phyloP scores from a whole-genome alignment of 106 monocot genomes.

The Triglochin maritima region DNA sequence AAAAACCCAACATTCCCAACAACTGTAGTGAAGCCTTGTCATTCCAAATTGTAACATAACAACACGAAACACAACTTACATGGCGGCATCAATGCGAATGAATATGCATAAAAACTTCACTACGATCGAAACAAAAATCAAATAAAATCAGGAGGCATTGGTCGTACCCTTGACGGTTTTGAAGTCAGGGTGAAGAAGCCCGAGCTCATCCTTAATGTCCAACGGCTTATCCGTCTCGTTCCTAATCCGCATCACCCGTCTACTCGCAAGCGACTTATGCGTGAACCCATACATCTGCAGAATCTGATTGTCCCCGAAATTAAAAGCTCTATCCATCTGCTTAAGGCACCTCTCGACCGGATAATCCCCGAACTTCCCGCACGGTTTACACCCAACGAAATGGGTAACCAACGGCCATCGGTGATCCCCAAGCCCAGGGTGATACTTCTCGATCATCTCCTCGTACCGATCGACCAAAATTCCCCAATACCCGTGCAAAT shows the following conservation, averaged over 20 bases:
- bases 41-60: too few species aligned
- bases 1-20: too few species aligned
- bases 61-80: too few species aligned
- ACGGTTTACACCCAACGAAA: slow-evolving; percentile 90
- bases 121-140: too few species aligned
- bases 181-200: slow-evolving; percentile 64
- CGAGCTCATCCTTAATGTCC: slow-evolving; percentile 56
- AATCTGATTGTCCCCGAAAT: slow-evolving; percentile 87
- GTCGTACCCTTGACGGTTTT: slow-evolving; percentile 15
- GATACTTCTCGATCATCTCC: slow-evolving; percentile 84
- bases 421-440: slow-evolving; percentile 71
- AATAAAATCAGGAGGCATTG: too few species aligned
- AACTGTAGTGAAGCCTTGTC: too few species aligned
- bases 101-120: too few species aligned
- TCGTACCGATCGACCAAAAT: slow-evolving; percentile 72
- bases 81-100: too few species aligned
- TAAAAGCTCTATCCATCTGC: slow-evolving; percentile 85
- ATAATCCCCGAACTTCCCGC: slow-evolving; percentile 88
- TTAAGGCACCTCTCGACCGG: slow-evolving; percentile 72
- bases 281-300: slow-evolving; percentile 80
- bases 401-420: slow-evolving; percentile 87
- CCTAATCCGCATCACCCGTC: slow-evolving; percentile 58
- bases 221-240: slow-evolving; percentile 72
- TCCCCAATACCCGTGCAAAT: slow-evolving; percentile 84
- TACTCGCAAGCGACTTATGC: slow-evolving; percentile 61